Evolutionary conservation across 1,139 yeast genomes (phyloP).

Genomic region (Nakaseomyces kungkrabaensis): DNA sequence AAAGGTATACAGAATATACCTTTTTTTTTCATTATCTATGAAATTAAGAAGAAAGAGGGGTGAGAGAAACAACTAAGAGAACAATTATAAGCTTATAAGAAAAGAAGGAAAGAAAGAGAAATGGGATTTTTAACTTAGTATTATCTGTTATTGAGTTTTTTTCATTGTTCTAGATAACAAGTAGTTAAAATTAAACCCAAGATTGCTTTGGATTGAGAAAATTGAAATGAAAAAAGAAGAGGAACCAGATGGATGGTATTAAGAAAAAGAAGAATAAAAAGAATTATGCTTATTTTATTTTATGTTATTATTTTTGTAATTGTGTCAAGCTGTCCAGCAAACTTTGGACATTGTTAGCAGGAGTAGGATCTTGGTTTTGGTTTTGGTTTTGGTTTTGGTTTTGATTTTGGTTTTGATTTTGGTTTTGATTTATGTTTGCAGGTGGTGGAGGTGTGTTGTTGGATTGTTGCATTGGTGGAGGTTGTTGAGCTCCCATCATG

Average conservation of each 20-base stretch:
- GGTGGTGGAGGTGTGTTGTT: conserved; percentile 15
- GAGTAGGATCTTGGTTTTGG: conserved; percentile 5
- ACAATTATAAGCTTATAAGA: background rate
- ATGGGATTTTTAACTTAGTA: background rate
- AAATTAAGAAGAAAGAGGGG: too few relatives aligned
- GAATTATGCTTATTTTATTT: too few relatives aligned
- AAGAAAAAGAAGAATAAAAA: too few relatives aligned
- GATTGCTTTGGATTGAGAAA: background rate
- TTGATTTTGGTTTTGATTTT: too few relatives aligned
- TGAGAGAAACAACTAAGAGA: too few relatives aligned
- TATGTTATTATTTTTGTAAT: conserved; percentile 22
- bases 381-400: too few relatives aligned
- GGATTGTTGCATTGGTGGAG: conserved; percentile 8
- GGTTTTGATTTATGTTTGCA: conserved; percentile 9
- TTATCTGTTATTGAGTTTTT: too few relatives aligned
- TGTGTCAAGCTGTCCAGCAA: conserved; percentile 31
- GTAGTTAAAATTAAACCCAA: background rate
- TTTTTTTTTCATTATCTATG: too few relatives aligned
- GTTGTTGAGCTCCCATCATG: conserved; percentile 8
- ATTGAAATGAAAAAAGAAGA: background rate
- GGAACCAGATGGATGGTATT: too few relatives aligned
- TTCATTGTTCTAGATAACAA: too few relatives aligned
- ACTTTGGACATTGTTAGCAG: conserved; percentile 30
- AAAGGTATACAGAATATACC: background rate
- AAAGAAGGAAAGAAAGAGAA: background rate